phyloP scores from a whole-genome alignment of 2,329 filamentous ascomycete species.

The Aureobasidium melanogenum region DNA sequence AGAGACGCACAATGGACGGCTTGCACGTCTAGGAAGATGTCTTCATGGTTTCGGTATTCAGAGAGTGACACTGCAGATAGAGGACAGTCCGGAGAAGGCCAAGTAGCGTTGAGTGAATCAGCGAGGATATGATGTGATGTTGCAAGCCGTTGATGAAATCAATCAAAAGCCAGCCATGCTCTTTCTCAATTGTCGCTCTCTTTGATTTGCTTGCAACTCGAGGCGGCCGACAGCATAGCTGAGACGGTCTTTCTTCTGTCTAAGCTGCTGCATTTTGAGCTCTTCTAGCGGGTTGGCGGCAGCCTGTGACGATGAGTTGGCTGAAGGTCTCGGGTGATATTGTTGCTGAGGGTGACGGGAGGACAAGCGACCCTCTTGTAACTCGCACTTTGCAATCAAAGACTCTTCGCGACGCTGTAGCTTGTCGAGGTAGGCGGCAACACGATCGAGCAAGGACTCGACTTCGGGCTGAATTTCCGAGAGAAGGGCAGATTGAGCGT shows the following conservation, averaged over 20 bases:
- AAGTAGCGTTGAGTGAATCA: neutral
- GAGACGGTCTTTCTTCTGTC: constrained; percentile 75
- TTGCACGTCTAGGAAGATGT: neutral
- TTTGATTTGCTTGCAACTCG: constrained; percentile 75
- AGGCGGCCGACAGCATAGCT: constrained; percentile 80
- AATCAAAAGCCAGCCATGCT: constrained; percentile 47
- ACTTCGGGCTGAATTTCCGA: constrained; percentile 88
- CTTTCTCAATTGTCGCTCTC: constrained; percentile 62
- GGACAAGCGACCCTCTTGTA: constrained; percentile 65
- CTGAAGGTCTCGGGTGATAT: constrained; percentile 13
- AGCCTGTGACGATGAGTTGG: neutral
- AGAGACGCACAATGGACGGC: constrained; percentile 2
- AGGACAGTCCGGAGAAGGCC: neutral
- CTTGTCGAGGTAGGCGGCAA: constrained; percentile 75
- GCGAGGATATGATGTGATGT: neutral
- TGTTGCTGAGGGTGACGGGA: constrained; percentile 21
- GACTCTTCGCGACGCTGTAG: constrained; percentile 75
- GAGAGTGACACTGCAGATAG: constrained; percentile 6
- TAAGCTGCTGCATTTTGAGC: constrained; percentile 55
- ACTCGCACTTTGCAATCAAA: constrained; percentile 70
- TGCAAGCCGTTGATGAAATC: neutral
- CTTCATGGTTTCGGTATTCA: constrained; percentile 8
- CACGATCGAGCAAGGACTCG: constrained; percentile 65
- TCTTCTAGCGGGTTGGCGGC: constrained; percentile 39
- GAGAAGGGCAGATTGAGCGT: constrained; percentile 74